Base-by-base conservation (phyloP, 257 asterid genomes). In the Solanum gracilifrons region DNA sequence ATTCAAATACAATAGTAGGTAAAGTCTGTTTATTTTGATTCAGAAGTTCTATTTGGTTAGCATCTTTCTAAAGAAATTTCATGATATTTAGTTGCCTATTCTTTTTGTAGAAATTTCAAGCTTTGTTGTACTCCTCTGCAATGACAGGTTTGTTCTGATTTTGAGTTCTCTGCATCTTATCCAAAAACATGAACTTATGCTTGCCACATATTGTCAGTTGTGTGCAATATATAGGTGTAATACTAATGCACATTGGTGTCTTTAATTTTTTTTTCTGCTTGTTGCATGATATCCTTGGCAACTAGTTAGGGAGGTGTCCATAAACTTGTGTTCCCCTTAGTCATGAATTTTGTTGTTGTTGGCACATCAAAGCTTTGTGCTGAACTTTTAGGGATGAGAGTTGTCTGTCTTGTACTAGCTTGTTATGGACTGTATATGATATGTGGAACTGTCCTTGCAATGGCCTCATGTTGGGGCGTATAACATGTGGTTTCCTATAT, bases 51-150 rank as follows among this genome's bases (percentile, higher is more conserved):
- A 46, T 46, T 80, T 21, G 5, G 25, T 80, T 9, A 46, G 15
- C 29, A 7, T 77, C 10, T 77, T 41, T 23, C 43, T n/a, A 10
- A 41, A 87, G 51, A 46, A 12, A 27, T 87, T 90, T 71, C 37
- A 9, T 75, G 10, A 39, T 43, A 43, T 79, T 27, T 18, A 46
- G 36, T 41, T 84, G 20, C 33, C 35, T 58, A 64, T 84, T 87
- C 46, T 86, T 73, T 87, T 11, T 93, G 94, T 96, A 97, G 98
- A 97, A 91, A 92, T 88, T 91, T 85, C 90, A 91, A 87, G 94
- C 92, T 71, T 87, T 89, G 88, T 76, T 93, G 16, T 79, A 76
- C 60, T 91, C 93, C 31, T 92, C 94, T 71, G 96, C 96, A 90
- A 88, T 94, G 94, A 89, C 96, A 92, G 98, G 98, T 95, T 87